phyloP scores from a whole-genome alignment of 257 asterid genomes.

The Datura wrightii region DNA sequence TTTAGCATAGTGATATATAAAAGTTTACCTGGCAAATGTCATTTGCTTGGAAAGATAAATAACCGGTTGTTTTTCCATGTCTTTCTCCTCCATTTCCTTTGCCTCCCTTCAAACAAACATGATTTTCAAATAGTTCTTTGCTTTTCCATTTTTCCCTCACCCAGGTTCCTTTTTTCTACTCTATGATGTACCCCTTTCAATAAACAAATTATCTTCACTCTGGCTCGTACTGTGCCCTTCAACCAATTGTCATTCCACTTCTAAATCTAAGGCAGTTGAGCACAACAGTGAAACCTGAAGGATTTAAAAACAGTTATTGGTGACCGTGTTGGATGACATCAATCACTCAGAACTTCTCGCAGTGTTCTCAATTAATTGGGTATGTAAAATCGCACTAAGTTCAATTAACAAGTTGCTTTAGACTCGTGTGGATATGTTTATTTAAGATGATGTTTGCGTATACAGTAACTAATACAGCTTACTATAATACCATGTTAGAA shows the following conservation, averaged over 20 bases:
- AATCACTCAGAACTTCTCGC: neutral
- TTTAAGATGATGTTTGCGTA: neutral
- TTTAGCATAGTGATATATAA: neutral
- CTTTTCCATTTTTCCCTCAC: neutral
- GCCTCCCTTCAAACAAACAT: neutral
- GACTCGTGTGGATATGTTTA: neutral
- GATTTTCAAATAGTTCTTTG: neutral
- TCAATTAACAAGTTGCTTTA: neutral
- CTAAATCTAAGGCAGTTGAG: neutral
- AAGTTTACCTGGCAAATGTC: neutral
- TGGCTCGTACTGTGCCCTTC: neutral
- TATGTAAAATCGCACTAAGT: neutral
- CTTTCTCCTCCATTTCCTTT: constrained; percentile 16
- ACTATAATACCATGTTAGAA: neutral
- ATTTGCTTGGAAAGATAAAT: neutral
- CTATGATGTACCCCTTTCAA: neutral
- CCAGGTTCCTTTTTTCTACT: neutral
- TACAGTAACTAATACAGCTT: neutral
- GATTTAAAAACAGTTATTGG: neutral
- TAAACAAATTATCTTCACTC: neutral
- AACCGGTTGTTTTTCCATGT: constrained; percentile 56
- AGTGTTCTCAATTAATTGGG: neutral
- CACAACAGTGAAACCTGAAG: neutral
- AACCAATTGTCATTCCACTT: neutral
- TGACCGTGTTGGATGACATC: neutral